Conservation (phyloP, 169 alveolate genomes). For the Plasmodium gaboni region DNA sequence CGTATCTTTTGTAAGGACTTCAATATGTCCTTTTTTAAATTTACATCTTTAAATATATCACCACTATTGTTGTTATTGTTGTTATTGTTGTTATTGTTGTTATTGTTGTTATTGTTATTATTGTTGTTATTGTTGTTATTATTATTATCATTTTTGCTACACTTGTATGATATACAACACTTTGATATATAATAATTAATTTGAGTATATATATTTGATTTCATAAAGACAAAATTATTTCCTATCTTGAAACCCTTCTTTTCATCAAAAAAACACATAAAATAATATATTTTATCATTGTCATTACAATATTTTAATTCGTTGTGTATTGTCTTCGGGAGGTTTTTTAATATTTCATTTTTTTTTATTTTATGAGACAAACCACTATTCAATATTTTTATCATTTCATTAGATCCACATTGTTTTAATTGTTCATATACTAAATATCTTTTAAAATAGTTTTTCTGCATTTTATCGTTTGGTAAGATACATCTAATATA, state of each 20-base stretch:
- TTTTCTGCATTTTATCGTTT: slow-evolving; percentile 75
- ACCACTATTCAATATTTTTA: slow-evolving; percentile 54
- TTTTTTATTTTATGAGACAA: slow-evolving; percentile 57
- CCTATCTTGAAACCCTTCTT: slow-evolving; percentile 8
- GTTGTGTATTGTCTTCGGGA: background rate
- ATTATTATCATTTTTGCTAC: no score
- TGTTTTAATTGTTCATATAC: slow-evolving; percentile 50
- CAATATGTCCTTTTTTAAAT: slow-evolving; percentile 8
- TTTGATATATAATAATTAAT: slow-evolving; percentile 22
- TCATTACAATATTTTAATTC: slow-evolving; percentile 19
- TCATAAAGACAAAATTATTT: slow-evolving; percentile 39
- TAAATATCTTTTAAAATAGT: slow-evolving; percentile 19
- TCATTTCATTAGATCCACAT: slow-evolving; percentile 68
- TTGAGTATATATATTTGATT: slow-evolving; percentile 27
- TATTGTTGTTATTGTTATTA: background rate
- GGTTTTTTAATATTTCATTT: slow-evolving; percentile 16
- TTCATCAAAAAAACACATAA: slow-evolving; percentile 53
- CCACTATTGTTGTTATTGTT: background rate
- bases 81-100: no score
- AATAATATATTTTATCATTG: slow-evolving; percentile 36
- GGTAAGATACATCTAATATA: slow-evolving; percentile 81
- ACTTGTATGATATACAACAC: background rate
- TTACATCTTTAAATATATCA: background rate
- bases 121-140: background rate
- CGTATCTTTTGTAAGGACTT: slow-evolving; percentile 16